Conservation (phyloP, 805 yeast species). For the Suhomyces faveliae region DNA sequence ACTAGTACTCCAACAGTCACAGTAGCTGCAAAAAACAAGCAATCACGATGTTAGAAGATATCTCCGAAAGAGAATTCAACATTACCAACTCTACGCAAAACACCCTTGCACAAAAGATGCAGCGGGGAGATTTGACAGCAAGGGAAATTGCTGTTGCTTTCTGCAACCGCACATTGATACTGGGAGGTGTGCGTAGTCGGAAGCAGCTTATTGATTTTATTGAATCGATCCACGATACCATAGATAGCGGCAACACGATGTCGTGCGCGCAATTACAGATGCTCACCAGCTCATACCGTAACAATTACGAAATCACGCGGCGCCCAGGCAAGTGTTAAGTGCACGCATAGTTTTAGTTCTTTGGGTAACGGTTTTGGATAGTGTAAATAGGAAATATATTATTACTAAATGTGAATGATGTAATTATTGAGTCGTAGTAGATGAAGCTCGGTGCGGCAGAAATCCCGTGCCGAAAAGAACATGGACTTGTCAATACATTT, state of each 20-base stretch:
- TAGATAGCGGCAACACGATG: not conserved
- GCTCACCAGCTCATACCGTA: not conserved
- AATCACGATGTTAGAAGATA: not conserved
- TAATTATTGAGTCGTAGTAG: too few relatives aligned
- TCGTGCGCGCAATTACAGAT: not conserved
- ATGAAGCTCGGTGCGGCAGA: too few relatives aligned
- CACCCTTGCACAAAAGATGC: conserved; percentile 41
- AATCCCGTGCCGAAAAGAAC: too few relatives aligned
- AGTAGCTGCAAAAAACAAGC: too few relatives aligned
- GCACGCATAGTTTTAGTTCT: not conserved
- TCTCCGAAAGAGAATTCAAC: conserved; percentile 29
- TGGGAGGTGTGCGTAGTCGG: not conserved
- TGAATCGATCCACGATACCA: not conserved
- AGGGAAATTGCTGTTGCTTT: conserved; percentile 56
- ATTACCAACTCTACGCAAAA: conserved; percentile 44
- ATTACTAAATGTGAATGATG: too few relatives aligned
- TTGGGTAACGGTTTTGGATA: not conserved
- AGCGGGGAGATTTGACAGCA: conserved; percentile 46
- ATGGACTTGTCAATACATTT: too few relatives aligned
- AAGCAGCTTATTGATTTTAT: not conserved
- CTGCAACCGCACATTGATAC: conserved; percentile 42
- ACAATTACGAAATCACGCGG: not conserved
- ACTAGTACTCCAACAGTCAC: not conserved
- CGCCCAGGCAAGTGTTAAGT: not conserved
- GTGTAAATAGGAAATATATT: not conserved